A percentile compares a stretch with the other conserved stretches of the same genome.
phyloP scores from a whole-genome alignment of 345 rosid genomes.

The Aquilaria sinensis region DNA sequence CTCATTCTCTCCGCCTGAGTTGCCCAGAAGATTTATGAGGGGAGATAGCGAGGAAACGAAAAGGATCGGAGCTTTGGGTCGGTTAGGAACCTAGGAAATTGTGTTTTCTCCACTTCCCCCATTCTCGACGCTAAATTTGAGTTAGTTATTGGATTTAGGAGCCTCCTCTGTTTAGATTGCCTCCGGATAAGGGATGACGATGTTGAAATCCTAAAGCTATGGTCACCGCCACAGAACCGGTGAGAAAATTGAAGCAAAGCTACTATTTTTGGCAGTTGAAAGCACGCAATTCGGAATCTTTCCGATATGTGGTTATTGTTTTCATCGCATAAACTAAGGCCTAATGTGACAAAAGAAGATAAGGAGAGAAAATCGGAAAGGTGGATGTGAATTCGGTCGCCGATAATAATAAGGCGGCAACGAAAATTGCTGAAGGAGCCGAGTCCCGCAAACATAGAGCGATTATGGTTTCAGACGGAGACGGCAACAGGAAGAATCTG shows the following conservation, averaged over 20 bases:
- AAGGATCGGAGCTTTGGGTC: no score
- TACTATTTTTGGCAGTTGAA: no score
- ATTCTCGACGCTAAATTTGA: not conserved
- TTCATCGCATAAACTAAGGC: conserved; percentile 45
- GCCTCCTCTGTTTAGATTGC: conserved; percentile 75
- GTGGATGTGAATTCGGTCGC: conserved; percentile 32
- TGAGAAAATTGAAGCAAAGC: conserved; percentile 30
- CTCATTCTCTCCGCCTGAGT: no score
- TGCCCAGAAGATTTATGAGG: no score
- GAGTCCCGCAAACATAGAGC: conserved; percentile 36
- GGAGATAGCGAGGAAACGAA: no score
- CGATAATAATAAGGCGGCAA: conserved; percentile 38
- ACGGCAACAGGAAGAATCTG: no score
- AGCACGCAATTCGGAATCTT: no score
- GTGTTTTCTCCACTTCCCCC: no score
- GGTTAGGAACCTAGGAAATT: no score
- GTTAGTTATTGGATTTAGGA: conserved; percentile 37
- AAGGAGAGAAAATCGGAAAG: conserved; percentile 27
- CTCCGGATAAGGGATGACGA: conserved; percentile 78
- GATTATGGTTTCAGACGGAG: no score
- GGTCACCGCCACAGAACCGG: conserved; percentile 54
- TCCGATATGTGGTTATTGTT: not conserved
- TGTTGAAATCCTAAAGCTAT: conserved; percentile 52
- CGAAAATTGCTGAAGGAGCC: conserved; percentile 22
- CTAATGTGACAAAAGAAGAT: conserved; percentile 39